Conservation (phyloP, 345 rosid genomes). For the Rhizophora mangle region DNA sequence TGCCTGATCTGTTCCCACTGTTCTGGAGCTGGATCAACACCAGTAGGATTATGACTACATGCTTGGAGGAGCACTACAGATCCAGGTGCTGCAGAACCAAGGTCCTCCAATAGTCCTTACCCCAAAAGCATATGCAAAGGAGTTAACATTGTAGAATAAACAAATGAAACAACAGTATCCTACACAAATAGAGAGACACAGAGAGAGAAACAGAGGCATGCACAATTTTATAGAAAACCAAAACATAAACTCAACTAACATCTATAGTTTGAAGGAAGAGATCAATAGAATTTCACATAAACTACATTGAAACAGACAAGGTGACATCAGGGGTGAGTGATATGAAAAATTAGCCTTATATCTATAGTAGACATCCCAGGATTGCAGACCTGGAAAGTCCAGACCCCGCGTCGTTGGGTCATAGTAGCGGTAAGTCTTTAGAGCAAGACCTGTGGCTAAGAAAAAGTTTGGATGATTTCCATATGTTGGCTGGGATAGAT, state of each 20-base stretch:
- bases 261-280: too few species aligned
- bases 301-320: too few species aligned
- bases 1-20: conserved; percentile 54
- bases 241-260: too few species aligned
- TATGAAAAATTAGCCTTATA: too few species aligned
- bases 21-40: conserved; percentile 45
- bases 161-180: background rate
- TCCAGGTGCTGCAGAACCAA: conserved; percentile 43
- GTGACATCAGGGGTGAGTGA: too few species aligned
- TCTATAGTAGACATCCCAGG: too few species aligned
- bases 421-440: conserved; percentile 72
- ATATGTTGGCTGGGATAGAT: conserved; percentile 85
- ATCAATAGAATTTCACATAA: too few species aligned
- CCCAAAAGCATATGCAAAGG: background rate
- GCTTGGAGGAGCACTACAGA: conserved; percentile 49
- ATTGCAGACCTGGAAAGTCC: conserved; percentile 56
- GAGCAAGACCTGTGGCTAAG: conserved; percentile 64
- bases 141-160: background rate
- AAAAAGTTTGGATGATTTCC: conserved; percentile 80
- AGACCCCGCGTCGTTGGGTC: conserved; percentile 75
- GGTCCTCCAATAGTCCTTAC: conserved; percentile 49
- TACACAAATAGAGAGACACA: background rate
- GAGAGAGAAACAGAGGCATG: too few species aligned
- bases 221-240: too few species aligned
- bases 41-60: conserved; percentile 54